These are phyloP conservation scores for Betula pendula DNA, from an alignment of 306 rosid genomes.

Conservation along the genomic window DNA sequence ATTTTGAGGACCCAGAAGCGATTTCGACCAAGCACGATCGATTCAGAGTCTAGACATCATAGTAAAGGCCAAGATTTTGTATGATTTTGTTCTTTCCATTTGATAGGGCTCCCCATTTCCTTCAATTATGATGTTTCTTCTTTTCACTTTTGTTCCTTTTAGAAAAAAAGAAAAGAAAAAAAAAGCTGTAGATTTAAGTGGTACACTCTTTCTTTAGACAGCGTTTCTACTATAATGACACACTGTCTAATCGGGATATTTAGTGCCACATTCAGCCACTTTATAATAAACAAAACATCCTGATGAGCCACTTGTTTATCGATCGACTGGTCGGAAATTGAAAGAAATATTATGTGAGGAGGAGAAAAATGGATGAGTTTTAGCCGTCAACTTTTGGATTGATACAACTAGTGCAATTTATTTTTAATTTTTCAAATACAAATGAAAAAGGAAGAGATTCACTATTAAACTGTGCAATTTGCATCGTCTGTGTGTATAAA, in stretches of 20 bases:
- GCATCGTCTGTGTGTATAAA: too few species aligned
- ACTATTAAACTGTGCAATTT: too few species aligned
- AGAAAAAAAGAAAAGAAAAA: not conserved
- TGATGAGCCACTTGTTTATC: not conserved
- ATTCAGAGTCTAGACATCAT: too few species aligned
- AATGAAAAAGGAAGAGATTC: not conserved
- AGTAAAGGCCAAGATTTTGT: constrained; percentile 14
- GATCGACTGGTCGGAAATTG: not conserved
- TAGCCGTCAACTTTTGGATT: not conserved
- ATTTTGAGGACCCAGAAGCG: constrained; percentile 39
- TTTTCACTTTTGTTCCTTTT: not conserved
- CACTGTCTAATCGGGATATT: constrained; percentile 12
- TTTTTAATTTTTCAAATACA: not conserved
- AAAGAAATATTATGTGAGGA: not conserved
- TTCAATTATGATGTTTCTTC: constrained; percentile 36
- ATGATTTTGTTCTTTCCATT: constrained; percentile 1
- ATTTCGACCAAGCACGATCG: constrained; percentile 19
- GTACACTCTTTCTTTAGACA: constrained; percentile 10
- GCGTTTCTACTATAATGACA: constrained; percentile 4
- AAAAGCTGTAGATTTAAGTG: constrained; percentile 19
- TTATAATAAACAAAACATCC: not conserved
- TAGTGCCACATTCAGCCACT: constrained; percentile 11
- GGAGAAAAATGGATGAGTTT: not conserved
- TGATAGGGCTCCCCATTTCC: constrained; percentile 2
- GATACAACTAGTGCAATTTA: not conserved